Base-by-base conservation (phyloP, 1,284 basidiomycete genomes). In the Moesziomyces sp. region DNA sequence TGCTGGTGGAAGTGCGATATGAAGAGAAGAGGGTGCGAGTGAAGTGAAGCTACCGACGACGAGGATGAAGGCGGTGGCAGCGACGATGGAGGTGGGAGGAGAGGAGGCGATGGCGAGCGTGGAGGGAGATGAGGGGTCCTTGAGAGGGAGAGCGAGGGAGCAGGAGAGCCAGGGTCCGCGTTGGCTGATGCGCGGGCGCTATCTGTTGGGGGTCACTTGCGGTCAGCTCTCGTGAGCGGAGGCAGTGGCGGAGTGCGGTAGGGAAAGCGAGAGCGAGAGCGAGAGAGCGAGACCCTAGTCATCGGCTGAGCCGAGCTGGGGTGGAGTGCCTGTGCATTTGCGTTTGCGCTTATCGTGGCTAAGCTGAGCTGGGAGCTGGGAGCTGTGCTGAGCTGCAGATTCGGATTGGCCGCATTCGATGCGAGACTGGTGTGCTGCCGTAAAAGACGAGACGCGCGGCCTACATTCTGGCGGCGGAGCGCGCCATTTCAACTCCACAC, bases 401-500 rank as follows among this genome's bases (percentile, higher is more conserved):
- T 33, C 4, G 30, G 38, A 16, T n/a, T 40, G 38, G 38, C 38
- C 38, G 38, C 38, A 40, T 40, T 40, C 38, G 18, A 40, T 49
- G 57, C 45, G 30, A 53, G 46, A 56, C 54, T 57, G 61, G 30
- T 52, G 45, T 49, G 61, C 50, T 57, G 61, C 61, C 50, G 14
- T 23, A 23, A 11, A 16, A 40, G 7, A 16, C 38, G 38, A 46
- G 48, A 18, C 26, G 28, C 24, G 38, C 38, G 38, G 38, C 38
- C 38, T 18, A 6, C 14, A 4, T 40, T 40, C 6, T 5, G 3
- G 16, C 2, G 5, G 38, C 38, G 38, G 38, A 40, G 38, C 38
- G 47, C 23, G 40, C 28, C 48, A 44, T 35, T 19, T 63, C 60
- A 69, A 69, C 66, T 69, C 60, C 66, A 69, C 66, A 69, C 47